A percentile compares a stretch with the other conserved stretches of the same genome.
phyloP scores from a whole-genome alignment of 1,284 basidiomycete species.

The Apiotrichum gamsii region DNA sequence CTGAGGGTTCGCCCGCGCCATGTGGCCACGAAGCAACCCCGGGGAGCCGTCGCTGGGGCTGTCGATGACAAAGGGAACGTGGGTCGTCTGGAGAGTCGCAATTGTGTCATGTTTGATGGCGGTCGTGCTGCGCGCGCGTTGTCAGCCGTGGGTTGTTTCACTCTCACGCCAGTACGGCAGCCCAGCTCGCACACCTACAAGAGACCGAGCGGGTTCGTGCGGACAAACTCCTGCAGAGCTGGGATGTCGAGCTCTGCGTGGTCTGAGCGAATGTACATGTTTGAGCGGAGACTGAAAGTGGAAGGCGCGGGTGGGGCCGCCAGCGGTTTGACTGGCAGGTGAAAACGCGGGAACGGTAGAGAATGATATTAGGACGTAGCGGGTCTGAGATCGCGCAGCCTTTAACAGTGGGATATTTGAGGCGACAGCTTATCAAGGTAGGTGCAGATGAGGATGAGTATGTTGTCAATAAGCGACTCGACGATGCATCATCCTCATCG shows the following conservation, averaged over 20 bases:
- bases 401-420: too few species aligned
- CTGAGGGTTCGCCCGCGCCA: slow-evolving; percentile 46
- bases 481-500: too few species aligned
- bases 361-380: too few species aligned
- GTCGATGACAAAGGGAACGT: slow-evolving; percentile 50
- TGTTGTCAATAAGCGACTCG: too few species aligned
- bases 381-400: too few species aligned
- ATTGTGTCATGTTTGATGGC: slow-evolving; percentile 35
- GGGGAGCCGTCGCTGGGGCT: not conserved
- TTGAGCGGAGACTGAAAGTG: not conserved
- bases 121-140: too few species aligned
- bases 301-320: not conserved
- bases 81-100: slow-evolving; percentile 47
- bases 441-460: too few species aligned
- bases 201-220: slow-evolving; percentile 47
- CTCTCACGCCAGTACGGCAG: too few species aligned
- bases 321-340: not conserved
- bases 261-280: slow-evolving; percentile 50
- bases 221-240: slow-evolving; percentile 46
- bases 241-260: slow-evolving; percentile 48
- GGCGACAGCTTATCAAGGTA: too few species aligned
- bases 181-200: too few species aligned
- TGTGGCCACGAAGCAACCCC: slow-evolving; percentile 38
- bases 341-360: not conserved
- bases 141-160: too few species aligned